phyloP scores from a whole-genome alignment of 192 early-diverging fungal genomes.

The Haplosporangium gracile region DNA sequence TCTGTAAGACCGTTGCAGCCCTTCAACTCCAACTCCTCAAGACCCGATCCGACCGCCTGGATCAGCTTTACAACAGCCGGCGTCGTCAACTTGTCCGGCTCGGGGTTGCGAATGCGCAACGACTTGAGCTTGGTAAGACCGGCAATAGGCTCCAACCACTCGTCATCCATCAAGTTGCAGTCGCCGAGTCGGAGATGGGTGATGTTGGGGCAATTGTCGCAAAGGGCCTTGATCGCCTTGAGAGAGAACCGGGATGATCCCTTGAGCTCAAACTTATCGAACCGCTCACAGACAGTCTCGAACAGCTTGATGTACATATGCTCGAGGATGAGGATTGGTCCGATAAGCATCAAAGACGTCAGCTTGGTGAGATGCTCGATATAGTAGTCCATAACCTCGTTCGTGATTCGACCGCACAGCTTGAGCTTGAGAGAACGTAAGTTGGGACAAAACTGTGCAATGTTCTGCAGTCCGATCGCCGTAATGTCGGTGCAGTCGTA shows the following conservation, averaged over 20 bases:
- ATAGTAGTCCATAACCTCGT: conserved; percentile 60
- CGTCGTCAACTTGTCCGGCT: conserved; percentile 58
- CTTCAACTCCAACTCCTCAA: conserved; percentile 66
- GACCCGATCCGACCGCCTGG: conserved; percentile 54
- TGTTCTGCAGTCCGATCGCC: conserved; percentile 63
- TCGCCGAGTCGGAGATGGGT: conserved; percentile 62
- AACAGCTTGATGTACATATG: conserved; percentile 73
- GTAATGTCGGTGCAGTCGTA: conserved; percentile 86
- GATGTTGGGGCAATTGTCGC: conserved; percentile 55
- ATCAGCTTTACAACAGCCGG: conserved; percentile 62
- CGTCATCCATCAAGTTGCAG: conserved; percentile 62
- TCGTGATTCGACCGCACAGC: conserved; percentile 80
- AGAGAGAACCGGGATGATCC: conserved; percentile 70
- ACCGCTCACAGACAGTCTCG: conserved; percentile 58
- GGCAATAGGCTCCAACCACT: conserved; percentile 57
- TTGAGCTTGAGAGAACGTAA: conserved; percentile 74
- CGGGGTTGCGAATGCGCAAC: conserved; percentile 59
- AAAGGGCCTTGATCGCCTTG: conserved; percentile 64
- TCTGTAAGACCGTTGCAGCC: conserved; percentile 67
- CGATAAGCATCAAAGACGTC: conserved; percentile 71
- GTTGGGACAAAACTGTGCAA: conserved; percentile 74
- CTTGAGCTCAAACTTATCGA: conserved; percentile 70
- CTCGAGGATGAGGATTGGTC: conserved; percentile 78
- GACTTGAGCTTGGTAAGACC: conserved; percentile 53
- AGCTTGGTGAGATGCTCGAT: conserved; percentile 59